These are phyloP conservation scores for Clavispora fructus DNA, from an alignment of 805 yeast species.

Conservation along the genomic window DNA sequence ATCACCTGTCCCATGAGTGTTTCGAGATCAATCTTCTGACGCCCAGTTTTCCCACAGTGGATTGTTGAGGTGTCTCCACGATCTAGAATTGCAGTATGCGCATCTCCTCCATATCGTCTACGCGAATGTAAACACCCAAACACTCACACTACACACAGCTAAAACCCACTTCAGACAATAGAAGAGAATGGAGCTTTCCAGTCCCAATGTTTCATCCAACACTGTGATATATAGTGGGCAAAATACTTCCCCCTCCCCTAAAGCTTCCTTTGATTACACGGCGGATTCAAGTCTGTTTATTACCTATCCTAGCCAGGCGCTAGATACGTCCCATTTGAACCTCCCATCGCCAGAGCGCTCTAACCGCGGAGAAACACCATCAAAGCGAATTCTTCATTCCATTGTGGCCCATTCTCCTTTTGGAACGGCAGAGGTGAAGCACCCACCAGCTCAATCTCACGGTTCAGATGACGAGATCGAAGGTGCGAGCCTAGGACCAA, in stretches of 20 bases:
- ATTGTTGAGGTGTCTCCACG: not conserved
- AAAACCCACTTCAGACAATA: not conserved
- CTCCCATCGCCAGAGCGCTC: too few relatives aligned
- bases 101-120: not conserved
- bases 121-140: constrained; percentile 1
- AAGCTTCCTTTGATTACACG: constrained; percentile 2
- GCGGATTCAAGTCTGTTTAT: constrained; percentile 17
- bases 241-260: not conserved
- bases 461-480: too few relatives aligned
- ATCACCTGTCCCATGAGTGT: not conserved
- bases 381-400: not conserved
- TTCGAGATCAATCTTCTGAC: too few relatives aligned
- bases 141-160: not conserved
- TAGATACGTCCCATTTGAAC: not conserved
- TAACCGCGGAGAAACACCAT: not conserved
- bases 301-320: constrained; percentile 6
- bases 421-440: not conserved
- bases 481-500: too few relatives aligned
- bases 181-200: not conserved
- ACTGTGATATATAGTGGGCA: not conserved
- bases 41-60: too few relatives aligned
- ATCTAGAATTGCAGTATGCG: not conserved
- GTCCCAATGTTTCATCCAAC: not conserved
- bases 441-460: not conserved
- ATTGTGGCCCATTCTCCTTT: not conserved